Conservation (phyloP, 2,329 filamentous ascomycete genomes). For the Colletotrichum spaethianum region DNA sequence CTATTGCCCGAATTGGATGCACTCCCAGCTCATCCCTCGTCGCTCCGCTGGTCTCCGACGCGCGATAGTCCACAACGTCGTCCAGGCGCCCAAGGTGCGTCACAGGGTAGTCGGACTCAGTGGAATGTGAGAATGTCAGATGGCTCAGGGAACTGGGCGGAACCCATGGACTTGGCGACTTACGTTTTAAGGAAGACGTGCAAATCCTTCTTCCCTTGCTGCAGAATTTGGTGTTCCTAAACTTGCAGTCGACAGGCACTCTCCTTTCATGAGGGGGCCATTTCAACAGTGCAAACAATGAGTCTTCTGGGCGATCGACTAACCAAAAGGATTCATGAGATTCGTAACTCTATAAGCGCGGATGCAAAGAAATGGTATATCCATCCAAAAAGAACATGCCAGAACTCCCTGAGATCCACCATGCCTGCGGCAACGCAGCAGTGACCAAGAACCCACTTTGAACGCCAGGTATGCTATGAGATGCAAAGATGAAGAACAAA, state of each 20-base stretch:
- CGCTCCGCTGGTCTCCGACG: not conserved
- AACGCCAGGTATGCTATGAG: slow-evolving; percentile 18
- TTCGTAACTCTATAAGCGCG: not conserved
- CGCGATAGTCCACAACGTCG: not conserved
- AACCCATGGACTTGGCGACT: not conserved
- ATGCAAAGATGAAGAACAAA: not conserved
- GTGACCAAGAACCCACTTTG: not conserved
- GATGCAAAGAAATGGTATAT: slow-evolving; percentile 12
- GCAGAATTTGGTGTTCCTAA: too few relatives aligned
- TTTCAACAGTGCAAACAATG: not conserved
- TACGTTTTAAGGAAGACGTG: not conserved
- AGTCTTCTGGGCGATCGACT: not conserved
- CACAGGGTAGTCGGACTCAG: not conserved
- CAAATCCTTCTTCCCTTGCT: too few relatives aligned
- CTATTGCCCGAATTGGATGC: not conserved
- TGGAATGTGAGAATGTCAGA: too few relatives aligned
- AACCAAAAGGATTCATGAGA: not conserved
- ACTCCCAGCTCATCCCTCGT: not conserved
- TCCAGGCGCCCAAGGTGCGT: not conserved
- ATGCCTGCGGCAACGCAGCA: not conserved
- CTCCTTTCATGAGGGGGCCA: not conserved
- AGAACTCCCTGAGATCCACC: not conserved
- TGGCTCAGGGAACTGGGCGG: too few relatives aligned
- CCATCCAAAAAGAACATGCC: slow-evolving; percentile 7
- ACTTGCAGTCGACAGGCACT: too few relatives aligned